Base-by-base conservation (phyloP, 2,329 filamentous ascomycete species). In the Pseudogymnoascus sp. region DNA sequence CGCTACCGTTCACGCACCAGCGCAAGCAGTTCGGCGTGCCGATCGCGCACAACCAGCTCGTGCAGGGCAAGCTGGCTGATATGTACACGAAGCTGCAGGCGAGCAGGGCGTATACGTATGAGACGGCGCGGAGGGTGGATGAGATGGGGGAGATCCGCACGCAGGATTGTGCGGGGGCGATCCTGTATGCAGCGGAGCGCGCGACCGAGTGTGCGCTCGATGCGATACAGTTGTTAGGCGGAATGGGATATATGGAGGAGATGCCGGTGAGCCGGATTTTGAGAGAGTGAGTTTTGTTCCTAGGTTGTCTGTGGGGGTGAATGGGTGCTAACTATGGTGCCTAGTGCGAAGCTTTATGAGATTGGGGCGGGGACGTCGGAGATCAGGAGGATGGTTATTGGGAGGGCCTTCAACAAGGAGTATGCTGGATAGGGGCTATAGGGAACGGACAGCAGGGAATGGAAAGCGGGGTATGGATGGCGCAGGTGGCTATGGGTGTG, bases 291-390 rank as follows among this genome's bases (percentile, higher is more conserved):
- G 71, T 70, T 28, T 60, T 59, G 7, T 11, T 12, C 19, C 56
- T 62, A 11, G 8, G 16, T 38, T 46, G 7, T 56, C 0, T 28
- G 6, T 33, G 10, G 8, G 11, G 24, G 8, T 33, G 46, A 56
- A 12, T 6, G 22, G 24, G 31, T 66, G 61, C 74, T 76, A 73
- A 78, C 70, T 63, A 12, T 60, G 46, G 2, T 28, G n/a, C 43
- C 33, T 66, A 86, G 83, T 76, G 84, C 85, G 37, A 88, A 88
- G 74, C 75, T 99, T 65, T 99, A 99, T 75, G 95, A 98, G 78
- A 98, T 99, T 73, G 95, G 95, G 1, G 95, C 95, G 4, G 95
- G 95, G 5, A 98, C 95, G 3, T 96, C 91, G 65, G 95, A 99
- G 78, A 88, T 99, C 60, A 82, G 95, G 68, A 83, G 93, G 67